phyloP scores from a whole-genome alignment of 495 filamentous ascomycete genomes.

The Ramalina intermedia region DNA sequence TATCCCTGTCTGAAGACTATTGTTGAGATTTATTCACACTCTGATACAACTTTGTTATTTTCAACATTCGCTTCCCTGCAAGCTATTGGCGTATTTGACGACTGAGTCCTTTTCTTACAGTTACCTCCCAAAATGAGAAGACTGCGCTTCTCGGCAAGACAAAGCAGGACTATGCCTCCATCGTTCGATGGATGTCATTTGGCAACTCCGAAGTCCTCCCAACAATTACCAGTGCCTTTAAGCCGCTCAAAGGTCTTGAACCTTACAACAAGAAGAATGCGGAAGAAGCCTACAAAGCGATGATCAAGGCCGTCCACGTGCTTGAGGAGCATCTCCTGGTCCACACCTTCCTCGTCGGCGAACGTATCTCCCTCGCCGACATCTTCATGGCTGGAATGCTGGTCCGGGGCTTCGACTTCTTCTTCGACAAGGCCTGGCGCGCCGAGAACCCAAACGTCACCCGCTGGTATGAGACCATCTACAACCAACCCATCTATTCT shows the following conservation, averaged over 20 bases:
- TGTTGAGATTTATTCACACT: constrained; percentile 63
- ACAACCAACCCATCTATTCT: constrained; percentile 81
- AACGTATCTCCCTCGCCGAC: constrained; percentile 94
- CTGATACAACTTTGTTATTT: constrained; percentile 36
- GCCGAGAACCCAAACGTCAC: constrained; percentile 64
- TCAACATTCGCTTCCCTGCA: constrained; percentile 12
- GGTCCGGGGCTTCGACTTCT: constrained; percentile 69
- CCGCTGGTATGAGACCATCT: constrained; percentile 88
- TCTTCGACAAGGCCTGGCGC: constrained; percentile 83
- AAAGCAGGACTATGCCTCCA: constrained; percentile 98
- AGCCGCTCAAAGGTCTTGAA: constrained; percentile 67
- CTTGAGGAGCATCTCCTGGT: constrained; percentile 75
- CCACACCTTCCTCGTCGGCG: constrained; percentile 95
- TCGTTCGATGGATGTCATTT: constrained; percentile 93
- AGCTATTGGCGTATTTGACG: neutral
- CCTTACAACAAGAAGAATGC: constrained; percentile 96
- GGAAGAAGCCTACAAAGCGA: constrained; percentile 56
- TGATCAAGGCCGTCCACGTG: constrained; percentile 50
- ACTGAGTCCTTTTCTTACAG: constrained; percentile 36
- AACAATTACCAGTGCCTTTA: constrained; percentile 67
- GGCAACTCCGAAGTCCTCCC: constrained; percentile 74
- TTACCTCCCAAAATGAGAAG: constrained; percentile 99
- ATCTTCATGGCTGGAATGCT: constrained; percentile 66
- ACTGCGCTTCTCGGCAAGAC: constrained; percentile 97
- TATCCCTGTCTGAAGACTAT: constrained; percentile 96